Percentiles rank a stretch among this genome's conserved stretches.
Conservation (phyloP, 202 grass and related monocot species). For the Bolboschoenoplectus hybrid region DNA sequence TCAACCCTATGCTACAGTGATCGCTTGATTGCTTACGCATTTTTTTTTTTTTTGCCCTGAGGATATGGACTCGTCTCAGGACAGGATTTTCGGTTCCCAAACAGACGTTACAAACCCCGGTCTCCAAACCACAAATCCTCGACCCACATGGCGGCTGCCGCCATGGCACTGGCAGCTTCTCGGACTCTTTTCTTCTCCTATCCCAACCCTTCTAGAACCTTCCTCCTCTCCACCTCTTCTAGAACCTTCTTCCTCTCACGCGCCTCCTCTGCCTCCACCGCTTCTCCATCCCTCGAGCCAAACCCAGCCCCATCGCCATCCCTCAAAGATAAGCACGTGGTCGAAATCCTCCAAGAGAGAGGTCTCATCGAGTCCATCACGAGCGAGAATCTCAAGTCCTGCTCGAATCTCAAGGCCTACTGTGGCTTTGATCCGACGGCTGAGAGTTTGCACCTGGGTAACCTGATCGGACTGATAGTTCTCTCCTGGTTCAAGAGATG, state of each 20-base stretch:
- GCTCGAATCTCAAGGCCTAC: constrained; percentile 62
- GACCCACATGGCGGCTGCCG: constrained; percentile 47
- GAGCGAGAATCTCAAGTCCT: constrained; percentile 51
- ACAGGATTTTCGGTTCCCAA: no score
- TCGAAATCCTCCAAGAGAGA: constrained; percentile 78
- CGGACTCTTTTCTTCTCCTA: constrained; percentile 12
- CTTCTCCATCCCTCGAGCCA: constrained; percentile 32
- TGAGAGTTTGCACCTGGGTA: constrained; percentile 89
- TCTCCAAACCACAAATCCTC: not conserved
- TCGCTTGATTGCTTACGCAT: no score
- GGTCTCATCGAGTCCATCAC: constrained; percentile 84
- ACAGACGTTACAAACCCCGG: not conserved
- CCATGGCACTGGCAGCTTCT: constrained; percentile 44
- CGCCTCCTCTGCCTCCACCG: constrained; percentile 20
- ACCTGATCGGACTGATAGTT: constrained; percentile 79
- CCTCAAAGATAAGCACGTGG: constrained; percentile 42
- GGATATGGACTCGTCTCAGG: no score
- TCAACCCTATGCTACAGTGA: no score
- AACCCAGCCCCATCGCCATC: constrained; percentile 8
- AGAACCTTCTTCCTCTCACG: constrained; percentile 42
- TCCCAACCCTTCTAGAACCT: constrained; percentile 30
- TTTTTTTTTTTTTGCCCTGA: no score
- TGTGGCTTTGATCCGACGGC: constrained; percentile 93
- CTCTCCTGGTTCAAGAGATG: constrained; percentile 96
- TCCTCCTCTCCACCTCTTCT: constrained; percentile 37